Percentiles rank a stretch among this genome's conserved stretches.
These are phyloP conservation scores for Penicillium polonicum DNA, from an alignment of 2,329 filamentous ascomycete genomes.

Conservation along the genomic window DNA sequence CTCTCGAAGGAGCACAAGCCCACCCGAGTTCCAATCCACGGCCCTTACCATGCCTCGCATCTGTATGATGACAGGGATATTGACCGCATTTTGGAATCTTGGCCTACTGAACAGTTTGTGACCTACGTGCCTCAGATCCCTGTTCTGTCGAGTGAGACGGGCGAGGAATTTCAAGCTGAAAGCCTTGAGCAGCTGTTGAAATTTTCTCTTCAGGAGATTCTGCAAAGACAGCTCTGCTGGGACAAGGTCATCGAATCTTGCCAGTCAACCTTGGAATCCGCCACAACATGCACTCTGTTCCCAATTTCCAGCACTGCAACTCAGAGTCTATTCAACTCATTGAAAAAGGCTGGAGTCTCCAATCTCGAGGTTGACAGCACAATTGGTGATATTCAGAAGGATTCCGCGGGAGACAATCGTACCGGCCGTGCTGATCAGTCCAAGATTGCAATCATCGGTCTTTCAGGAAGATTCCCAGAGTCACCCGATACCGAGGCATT, in stretches of 20 bases:
- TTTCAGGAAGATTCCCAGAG: slow-evolving; percentile 74
- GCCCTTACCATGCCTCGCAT: slow-evolving; percentile 60
- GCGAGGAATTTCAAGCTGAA: slow-evolving; percentile 30
- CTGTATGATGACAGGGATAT: slow-evolving; percentile 53
- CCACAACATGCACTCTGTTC: slow-evolving; percentile 25
- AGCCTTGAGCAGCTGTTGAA: slow-evolving; percentile 35
- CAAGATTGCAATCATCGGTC: slow-evolving; percentile 83
- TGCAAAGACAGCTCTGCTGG: slow-evolving; percentile 42
- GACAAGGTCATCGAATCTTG: slow-evolving; percentile 41
- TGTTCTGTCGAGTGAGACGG: slow-evolving; percentile 41
- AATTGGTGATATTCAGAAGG: slow-evolving; percentile 28
- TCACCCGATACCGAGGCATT: slow-evolving; percentile 69
- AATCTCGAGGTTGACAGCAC: slow-evolving; percentile 28
- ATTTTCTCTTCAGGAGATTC: slow-evolving; percentile 38
- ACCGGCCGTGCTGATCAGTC: slow-evolving; percentile 43
- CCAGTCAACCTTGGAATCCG: slow-evolving; percentile 22
- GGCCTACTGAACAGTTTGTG: slow-evolving; percentile 30
- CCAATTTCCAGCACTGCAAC: slow-evolving; percentile 35
- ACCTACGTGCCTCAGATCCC: slow-evolving; percentile 33
- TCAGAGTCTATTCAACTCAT: slow-evolving; percentile 31
- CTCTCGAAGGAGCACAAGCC: slow-evolving; percentile 52
- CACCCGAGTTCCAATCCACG: slow-evolving; percentile 55
- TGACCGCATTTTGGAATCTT: slow-evolving; percentile 49
- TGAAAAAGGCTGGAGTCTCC: slow-evolving; percentile 32
- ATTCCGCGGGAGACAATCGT: slow-evolving; percentile 21